phyloP scores from a whole-genome alignment of 352 stramenopile species.

The Nothophytophthora sp. region DNA sequence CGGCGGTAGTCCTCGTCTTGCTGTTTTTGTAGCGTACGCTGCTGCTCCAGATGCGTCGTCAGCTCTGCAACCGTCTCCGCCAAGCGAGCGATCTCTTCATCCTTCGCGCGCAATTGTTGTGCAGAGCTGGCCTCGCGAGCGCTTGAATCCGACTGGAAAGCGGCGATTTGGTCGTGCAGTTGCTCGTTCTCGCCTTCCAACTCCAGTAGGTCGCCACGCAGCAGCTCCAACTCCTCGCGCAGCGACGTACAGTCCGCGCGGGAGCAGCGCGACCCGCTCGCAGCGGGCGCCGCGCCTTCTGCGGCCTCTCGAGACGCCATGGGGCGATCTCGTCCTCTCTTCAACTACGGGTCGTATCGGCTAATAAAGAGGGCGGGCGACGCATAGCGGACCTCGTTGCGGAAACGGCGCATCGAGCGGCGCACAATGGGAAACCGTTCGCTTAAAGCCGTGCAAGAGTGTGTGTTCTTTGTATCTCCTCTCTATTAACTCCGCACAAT shows the following conservation, averaged over 20 bases:
- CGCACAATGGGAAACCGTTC: conserved; percentile 11
- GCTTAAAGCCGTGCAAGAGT: conserved; percentile 1
- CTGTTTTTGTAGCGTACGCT: neutral
- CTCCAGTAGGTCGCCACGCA: conserved; percentile 61
- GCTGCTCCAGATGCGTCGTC: conserved; percentile 19
- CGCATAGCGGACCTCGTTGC: conserved; percentile 2
- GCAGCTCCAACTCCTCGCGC: conserved; percentile 64
- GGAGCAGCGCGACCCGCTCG: conserved; percentile 28
- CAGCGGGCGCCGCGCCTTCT: neutral
- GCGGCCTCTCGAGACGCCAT: conserved; percentile 18
- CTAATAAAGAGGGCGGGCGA: conserved; percentile 5
- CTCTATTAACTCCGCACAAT: neutral
- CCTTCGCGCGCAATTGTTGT: conserved; percentile 19
- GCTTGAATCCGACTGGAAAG: conserved; percentile 32
- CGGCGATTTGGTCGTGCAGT: conserved; percentile 58
- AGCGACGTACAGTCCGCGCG: conserved; percentile 65
- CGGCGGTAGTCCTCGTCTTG: conserved; percentile 1
- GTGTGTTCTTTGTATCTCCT: neutral
- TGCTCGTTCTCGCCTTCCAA: conserved; percentile 64
- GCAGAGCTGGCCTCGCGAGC: conserved; percentile 8
- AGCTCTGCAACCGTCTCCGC: conserved; percentile 14
- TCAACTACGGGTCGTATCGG: too few species aligned
- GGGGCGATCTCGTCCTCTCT: too few species aligned
- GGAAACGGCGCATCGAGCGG: conserved; percentile 9
- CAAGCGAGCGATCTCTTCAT: conserved; percentile 27